Evolutionary conservation across 805 yeast species (phyloP).

Genomic region (Komagataella pseudopastoris): DNA sequence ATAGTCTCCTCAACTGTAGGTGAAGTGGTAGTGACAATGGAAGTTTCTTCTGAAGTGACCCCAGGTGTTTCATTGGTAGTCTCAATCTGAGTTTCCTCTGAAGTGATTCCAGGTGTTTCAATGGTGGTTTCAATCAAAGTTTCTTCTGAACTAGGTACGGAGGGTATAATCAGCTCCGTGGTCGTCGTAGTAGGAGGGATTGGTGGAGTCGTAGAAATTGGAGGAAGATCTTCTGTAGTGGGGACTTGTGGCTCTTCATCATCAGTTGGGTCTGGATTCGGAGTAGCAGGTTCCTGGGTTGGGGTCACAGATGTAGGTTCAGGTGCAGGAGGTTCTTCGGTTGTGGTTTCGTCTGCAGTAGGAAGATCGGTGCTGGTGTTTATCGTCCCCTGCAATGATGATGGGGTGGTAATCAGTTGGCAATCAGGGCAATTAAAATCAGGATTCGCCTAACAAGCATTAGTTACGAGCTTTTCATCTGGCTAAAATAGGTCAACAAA

Average conservation of each 20-base stretch:
- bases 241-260: neutral
- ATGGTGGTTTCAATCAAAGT: neutral
- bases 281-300: neutral
- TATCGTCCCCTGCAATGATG: neutral
- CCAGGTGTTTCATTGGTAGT: neutral
- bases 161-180: neutral
- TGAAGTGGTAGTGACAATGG: neutral
- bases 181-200: neutral
- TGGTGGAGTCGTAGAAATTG: neutral
- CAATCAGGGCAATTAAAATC: neutral
- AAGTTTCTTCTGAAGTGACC: neutral
- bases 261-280: neutral
- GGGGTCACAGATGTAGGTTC: neutral
- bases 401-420: neutral
- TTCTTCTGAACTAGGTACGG: neutral
- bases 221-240: neutral
- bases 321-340: neutral
- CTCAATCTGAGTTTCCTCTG: neutral
- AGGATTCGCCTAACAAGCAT: neutral
- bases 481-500: neutral
- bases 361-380: neutral
- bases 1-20: neutral
- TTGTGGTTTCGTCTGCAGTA: neutral
- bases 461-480: neutral
- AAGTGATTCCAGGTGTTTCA: neutral